Base-by-base conservation (phyloP, 2,329 filamentous ascomycete genomes). In the Colletotrichum gloeosporioides region DNA sequence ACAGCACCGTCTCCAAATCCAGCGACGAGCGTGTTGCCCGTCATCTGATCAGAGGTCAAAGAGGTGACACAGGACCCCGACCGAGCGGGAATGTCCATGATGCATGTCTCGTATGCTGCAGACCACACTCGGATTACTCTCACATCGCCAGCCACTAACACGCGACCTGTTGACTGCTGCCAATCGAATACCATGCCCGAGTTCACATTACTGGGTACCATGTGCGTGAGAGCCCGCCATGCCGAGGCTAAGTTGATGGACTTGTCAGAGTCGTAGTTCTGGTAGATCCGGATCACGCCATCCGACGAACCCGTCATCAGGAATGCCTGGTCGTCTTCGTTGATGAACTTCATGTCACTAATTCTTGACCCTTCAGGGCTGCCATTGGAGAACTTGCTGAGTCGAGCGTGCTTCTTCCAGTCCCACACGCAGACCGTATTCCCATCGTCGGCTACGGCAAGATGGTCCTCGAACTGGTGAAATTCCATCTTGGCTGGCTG, bases 131-230 rank as follows among this genome's bases (percentile, higher is more conserved):
- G 92, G 80, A 99, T 98, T 39, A 98, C 95, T 74, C 97, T 95
- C 70, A 98, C 95, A 83, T 99, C 97, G 61, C 97, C 97, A 13
- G 97, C 97, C 36, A 99, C 97, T n/a, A 99, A 90, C 9, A 98
- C 93, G 77, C 95, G 95, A 9, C 97, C 97, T 79, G 95, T 95
- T n/a, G 98, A 96, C 86, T 99, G 97, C 84, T 99, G 96, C 97
- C 97, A 99, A 84, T 99, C 96, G 83, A 99, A 98, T 31, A 99
- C 96, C 86, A 99, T 94, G 27, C 97, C 97, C 2, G 96, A 96
- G 83, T 98, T 98, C 81, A 96, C 94, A 81, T 96, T 98, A 84
- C 95, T 98, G 6, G 96, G 95, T 8, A 99, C 94, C 83, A 99
- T 94, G 85, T 99, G 95, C 15, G 95, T 98, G 75, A 99, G 87